phyloP scores from a whole-genome alignment of 129 eudicot genomes.

The Flaveria sonorensis region DNA sequence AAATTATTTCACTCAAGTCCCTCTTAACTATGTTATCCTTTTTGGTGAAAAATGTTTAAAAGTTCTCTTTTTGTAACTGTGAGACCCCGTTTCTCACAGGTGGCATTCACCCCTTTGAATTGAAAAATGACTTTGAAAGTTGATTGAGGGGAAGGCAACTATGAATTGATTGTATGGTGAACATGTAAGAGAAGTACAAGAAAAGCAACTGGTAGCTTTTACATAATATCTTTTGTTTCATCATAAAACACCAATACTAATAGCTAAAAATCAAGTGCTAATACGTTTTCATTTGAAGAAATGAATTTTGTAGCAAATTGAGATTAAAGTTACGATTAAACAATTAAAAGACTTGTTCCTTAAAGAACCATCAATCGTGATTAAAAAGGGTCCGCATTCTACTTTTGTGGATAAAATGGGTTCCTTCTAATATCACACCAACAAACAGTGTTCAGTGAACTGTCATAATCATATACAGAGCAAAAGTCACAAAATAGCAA shows the following conservation, averaged over 20 bases:
- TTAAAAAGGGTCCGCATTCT: neutral
- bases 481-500: neutral
- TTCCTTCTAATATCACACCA: constrained; percentile 1
- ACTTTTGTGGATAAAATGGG: neutral
- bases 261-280: neutral
- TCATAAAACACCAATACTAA: constrained; percentile 6
- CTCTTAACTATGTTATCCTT: neutral
- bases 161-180: constrained; percentile 28
- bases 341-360: constrained; percentile 7
- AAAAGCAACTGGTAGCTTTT: constrained; percentile 18
- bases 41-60: neutral
- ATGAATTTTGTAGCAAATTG: neutral
- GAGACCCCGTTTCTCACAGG: no score
- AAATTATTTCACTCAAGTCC: neutral
- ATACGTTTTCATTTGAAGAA: neutral
- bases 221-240: constrained; percentile 20
- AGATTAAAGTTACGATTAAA: neutral
- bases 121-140: neutral
- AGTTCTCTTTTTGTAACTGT: neutral
- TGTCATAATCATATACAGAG: neutral
- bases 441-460: neutral
- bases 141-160: constrained; percentile 25
- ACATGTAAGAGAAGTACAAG: constrained; percentile 11
- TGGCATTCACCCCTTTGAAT: neutral
- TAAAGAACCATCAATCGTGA: neutral